phyloP scores from a whole-genome alignment of 371 early-diverging fungal genomes.

The Coemansia sp. region DNA sequence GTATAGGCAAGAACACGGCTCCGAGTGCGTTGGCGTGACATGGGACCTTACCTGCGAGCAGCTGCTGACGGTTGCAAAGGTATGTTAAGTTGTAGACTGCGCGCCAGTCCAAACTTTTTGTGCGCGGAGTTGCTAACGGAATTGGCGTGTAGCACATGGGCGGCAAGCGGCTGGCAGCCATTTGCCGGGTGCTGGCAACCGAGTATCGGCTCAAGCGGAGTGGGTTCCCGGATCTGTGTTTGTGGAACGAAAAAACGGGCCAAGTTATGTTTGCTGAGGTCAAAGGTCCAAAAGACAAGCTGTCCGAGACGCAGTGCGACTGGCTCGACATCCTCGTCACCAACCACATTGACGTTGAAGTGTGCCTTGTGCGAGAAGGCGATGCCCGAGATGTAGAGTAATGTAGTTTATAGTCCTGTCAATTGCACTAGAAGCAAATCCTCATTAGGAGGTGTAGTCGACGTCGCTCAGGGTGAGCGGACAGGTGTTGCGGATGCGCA shows the following conservation, averaged over 20 bases:
- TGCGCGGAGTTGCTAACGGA: background rate
- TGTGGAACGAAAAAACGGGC: conserved; percentile 62
- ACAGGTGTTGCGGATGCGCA: conserved; percentile 7
- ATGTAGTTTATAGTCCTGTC: background rate
- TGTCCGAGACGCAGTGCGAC: conserved; percentile 71
- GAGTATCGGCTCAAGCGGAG: conserved; percentile 65
- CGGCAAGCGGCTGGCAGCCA: conserved; percentile 54
- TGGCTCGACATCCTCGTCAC: conserved; percentile 68
- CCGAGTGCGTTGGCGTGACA: conserved; percentile 60
- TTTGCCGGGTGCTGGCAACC: conserved; percentile 61
- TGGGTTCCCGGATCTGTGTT: conserved; percentile 73
- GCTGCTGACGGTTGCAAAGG: conserved; percentile 45
- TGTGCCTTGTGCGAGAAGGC: conserved; percentile 59
- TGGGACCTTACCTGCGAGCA: conserved; percentile 56
- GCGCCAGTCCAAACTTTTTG: no score
- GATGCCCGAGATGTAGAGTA: conserved; percentile 22
- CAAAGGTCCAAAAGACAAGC: conserved; percentile 72
- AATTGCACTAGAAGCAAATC: no score
- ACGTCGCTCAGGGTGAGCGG: conserved; percentile 25
- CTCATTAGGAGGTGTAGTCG: conserved; percentile 13
- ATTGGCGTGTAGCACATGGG: conserved; percentile 57
- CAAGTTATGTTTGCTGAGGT: conserved; percentile 70
- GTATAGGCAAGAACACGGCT: conserved; percentile 55
- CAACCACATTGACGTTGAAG: conserved; percentile 61
- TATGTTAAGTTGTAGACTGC: conserved; percentile 2